These are phyloP conservation scores for Saccharomycopsis oosterbeekiorum DNA, from an alignment of 805 yeast species.

Conservation along the genomic window DNA sequence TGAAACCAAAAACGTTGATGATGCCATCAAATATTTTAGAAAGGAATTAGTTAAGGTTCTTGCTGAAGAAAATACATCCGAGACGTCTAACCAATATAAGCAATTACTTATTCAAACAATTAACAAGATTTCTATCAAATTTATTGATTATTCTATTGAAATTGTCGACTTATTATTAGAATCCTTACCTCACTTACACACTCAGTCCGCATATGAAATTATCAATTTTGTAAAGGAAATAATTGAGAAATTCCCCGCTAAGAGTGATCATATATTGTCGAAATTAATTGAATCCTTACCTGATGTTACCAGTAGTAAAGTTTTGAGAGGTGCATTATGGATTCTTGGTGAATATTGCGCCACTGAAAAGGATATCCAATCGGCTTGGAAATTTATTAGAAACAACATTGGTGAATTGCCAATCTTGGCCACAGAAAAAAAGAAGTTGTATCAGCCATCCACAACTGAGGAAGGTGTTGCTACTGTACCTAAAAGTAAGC, in stretches of 20 bases:
- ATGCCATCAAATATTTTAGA: slow-evolving; percentile 82
- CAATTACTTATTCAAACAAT: slow-evolving; percentile 81
- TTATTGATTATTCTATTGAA: slow-evolving; percentile 82
- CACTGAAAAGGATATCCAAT: slow-evolving; percentile 61
- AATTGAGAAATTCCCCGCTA: slow-evolving; percentile 79
- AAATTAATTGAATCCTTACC: slow-evolving; percentile 56
- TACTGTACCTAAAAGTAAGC: slow-evolving; percentile 19
- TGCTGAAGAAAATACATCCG: slow-evolving; percentile 58
- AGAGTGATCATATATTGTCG: slow-evolving; percentile 53
- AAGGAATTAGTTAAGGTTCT: slow-evolving; percentile 63
- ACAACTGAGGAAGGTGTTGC: slow-evolving; percentile 27
- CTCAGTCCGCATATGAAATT: slow-evolving; percentile 81
- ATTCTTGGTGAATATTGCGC: slow-evolving; percentile 85
- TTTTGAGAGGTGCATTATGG: slow-evolving; percentile 92
- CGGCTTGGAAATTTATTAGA: slow-evolving; percentile 82
- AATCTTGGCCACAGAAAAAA: slow-evolving; percentile 64
- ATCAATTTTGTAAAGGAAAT: slow-evolving; percentile 90
- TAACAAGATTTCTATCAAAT: slow-evolving; percentile 78
- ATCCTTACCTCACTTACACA: slow-evolving; percentile 73
- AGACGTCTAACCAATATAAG: slow-evolving; percentile 77
- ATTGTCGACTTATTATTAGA: slow-evolving; percentile 85
- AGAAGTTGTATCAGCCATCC: slow-evolving; percentile 29
- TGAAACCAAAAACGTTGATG: slow-evolving; percentile 84
- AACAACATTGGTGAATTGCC: slow-evolving; percentile 85
- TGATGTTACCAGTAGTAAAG: slow-evolving; percentile 74